Percentiles rank a stretch among this genome's conserved stretches.
These are phyloP conservation scores for Przewalskia tangutica DNA, from an alignment of 257 asterid genomes.

Conservation along the genomic window DNA sequence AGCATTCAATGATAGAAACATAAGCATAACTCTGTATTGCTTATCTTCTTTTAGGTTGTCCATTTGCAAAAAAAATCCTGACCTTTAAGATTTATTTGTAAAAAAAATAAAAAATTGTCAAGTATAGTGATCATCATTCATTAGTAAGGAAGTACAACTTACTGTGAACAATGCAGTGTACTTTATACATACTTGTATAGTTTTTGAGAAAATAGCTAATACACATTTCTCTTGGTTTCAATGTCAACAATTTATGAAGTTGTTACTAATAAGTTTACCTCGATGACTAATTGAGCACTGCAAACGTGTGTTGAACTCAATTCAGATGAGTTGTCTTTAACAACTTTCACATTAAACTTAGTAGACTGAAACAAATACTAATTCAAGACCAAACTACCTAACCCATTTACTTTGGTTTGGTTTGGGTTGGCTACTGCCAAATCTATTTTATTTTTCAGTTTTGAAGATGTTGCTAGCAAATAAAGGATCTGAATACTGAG, in stretches of 20 bases:
- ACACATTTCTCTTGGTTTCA: slow-evolving; percentile 1
- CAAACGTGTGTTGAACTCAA: neutral
- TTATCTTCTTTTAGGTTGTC: neutral
- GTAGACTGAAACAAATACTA: neutral
- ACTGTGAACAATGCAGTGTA: neutral
- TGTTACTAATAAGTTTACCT: neutral
- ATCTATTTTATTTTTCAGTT: neutral
- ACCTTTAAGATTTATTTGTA: neutral
- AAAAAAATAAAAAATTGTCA: no score
- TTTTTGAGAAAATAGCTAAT: neutral
- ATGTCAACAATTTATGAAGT: neutral
- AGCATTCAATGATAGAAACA: slow-evolving; percentile 30
- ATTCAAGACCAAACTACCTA: slow-evolving; percentile 2
- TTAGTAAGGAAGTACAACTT: neutral
- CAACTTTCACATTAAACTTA: neutral
- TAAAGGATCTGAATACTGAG: neutral
- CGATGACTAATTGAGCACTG: neutral
- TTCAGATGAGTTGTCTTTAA: neutral
- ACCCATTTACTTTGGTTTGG: neutral
- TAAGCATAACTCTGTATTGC: neutral
- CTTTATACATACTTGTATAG: neutral
- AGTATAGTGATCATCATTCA: neutral
- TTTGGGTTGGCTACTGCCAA: neutral
- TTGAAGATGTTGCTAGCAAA: neutral
- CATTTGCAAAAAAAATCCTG: slow-evolving; percentile 4